These are phyloP conservation scores for Zopfia rhizophila DNA, from an alignment of 2,329 filamentous ascomycete genomes.

Conservation along the genomic window DNA sequence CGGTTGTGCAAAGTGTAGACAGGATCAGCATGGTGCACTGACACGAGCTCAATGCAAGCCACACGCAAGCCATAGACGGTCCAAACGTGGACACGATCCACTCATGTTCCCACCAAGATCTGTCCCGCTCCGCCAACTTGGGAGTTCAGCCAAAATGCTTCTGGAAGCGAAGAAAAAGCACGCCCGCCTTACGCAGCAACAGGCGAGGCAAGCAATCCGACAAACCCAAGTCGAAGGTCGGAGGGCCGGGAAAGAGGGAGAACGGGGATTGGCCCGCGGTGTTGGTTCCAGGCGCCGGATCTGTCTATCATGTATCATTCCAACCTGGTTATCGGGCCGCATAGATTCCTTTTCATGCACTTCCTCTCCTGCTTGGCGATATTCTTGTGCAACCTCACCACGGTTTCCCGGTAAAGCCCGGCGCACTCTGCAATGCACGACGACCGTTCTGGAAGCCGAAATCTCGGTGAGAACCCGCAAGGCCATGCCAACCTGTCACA, in stretches of 20 bases:
- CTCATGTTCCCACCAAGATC: conserved; percentile 24
- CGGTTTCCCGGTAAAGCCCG: conserved; percentile 33
- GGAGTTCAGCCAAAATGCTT: conserved; percentile 15
- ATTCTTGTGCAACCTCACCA: conserved; percentile 43
- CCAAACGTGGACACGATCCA: conserved; percentile 33
- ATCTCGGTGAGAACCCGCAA: conserved; percentile 31
- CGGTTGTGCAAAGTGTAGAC: conserved; percentile 18
- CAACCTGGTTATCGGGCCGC: conserved; percentile 33
- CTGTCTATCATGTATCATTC: conserved; percentile 38
- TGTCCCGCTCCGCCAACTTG: conserved; percentile 12
- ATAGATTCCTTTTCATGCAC: conserved; percentile 16
- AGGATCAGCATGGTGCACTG: conserved; percentile 26
- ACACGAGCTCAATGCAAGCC: conserved; percentile 35
- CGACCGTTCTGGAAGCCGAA: conserved; percentile 35
- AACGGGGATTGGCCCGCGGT: conserved; percentile 41
- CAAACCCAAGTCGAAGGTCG: conserved; percentile 25
- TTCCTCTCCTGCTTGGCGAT: conserved; percentile 45
- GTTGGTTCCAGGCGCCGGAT: conserved; percentile 38
- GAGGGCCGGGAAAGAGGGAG: conserved; percentile 23
- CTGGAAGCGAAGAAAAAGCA: conserved; percentile 33
- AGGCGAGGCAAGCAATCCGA: conserved; percentile 34
- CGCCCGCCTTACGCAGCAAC: too few relatives aligned
- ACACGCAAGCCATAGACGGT: conserved; percentile 36
- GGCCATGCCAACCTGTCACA: conserved; percentile 26
- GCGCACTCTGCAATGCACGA: conserved; percentile 38